Percentiles rank a stretch among this genome's conserved stretches.
phyloP scores from a whole-genome alignment of 768 basidiomycete species.

The Psilocybe tampanensis region DNA sequence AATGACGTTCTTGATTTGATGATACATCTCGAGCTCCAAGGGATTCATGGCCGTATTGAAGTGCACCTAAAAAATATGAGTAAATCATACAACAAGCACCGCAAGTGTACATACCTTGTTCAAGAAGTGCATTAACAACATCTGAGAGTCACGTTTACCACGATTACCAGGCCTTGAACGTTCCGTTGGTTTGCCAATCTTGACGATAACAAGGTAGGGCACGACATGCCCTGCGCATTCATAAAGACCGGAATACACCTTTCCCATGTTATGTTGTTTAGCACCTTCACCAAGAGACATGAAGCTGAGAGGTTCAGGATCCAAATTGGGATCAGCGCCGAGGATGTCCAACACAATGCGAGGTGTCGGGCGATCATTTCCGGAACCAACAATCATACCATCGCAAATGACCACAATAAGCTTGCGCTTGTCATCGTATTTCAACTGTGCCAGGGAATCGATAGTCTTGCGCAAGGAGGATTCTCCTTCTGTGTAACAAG shows the following conservation, averaged over 20 bases:
- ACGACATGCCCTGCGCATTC: constrained; percentile 95
- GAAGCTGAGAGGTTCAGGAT: constrained; percentile 96
- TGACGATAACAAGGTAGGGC: constrained; percentile 90
- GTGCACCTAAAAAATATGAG: constrained; percentile 67
- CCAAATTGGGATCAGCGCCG: constrained; percentile 88
- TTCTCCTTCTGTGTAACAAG: constrained; percentile 98
- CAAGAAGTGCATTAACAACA: constrained; percentile 95
- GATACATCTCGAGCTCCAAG: constrained; percentile 96
- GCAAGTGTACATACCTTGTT: constrained; percentile 71
- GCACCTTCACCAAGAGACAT: constrained; percentile 91
- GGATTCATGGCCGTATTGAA: constrained; percentile 97
- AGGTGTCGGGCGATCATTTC: constrained; percentile 95
- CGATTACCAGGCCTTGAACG: constrained; percentile 93
- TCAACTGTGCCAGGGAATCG: constrained; percentile 90
- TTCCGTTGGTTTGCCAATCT: constrained; percentile 95
- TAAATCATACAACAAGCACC: background rate
- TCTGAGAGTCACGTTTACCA: constrained; percentile 98
- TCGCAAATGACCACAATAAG: constrained; percentile 93
- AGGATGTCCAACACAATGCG: constrained; percentile 96
- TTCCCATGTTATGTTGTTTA: constrained; percentile 98
- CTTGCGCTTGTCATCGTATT: constrained; percentile 99
- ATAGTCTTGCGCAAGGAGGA: constrained; percentile 84
- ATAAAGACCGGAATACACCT: constrained; percentile 95
- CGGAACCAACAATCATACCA: constrained; percentile 96
- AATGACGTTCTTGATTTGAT: constrained; percentile 99